Evolutionary conservation across 345 rosid species (phyloP).

Genomic region (Theobroma cacao): DNA sequence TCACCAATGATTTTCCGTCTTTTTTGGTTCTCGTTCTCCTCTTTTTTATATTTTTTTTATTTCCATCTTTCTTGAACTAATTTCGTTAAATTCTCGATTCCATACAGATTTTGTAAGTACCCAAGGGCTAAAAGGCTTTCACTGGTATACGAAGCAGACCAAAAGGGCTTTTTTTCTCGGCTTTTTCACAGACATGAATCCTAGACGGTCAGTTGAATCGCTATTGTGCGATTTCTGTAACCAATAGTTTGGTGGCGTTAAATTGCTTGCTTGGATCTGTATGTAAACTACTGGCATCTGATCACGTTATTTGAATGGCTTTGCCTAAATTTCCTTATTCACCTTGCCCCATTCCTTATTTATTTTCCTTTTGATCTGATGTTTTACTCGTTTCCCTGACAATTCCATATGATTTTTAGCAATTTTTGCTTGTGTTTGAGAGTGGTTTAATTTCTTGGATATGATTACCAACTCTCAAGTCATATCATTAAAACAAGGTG

Average conservation of each 20-base stretch:
- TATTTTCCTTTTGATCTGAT: background rate
- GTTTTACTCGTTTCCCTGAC: background rate
- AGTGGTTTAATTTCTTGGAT: background rate
- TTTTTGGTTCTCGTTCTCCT: background rate
- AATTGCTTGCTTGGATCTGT: constrained; percentile 7
- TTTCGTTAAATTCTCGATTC: constrained; percentile 3
- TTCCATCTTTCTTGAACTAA: background rate
- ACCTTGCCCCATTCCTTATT: background rate
- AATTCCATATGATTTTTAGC: background rate
- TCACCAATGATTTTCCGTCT: background rate
- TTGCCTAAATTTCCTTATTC: background rate
- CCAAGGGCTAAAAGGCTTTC: background rate
- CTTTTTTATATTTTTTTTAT: background rate
- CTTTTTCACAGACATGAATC: constrained; percentile 45
- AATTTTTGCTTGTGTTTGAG: background rate
- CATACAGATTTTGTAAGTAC: background rate
- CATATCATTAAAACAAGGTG: background rate
- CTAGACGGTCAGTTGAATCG: constrained; percentile 49
- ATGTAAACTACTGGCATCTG: background rate
- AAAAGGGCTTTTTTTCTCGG: background rate
- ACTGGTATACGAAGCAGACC: background rate
- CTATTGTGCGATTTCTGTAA: background rate
- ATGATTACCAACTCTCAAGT: background rate
- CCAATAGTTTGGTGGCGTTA: background rate
- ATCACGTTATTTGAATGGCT: background rate